Percentiles rank a stretch among this genome's conserved stretches.
Conservation (phyloP, 495 filamentous ascomycete species). For the Lentithecium fluviatile region DNA sequence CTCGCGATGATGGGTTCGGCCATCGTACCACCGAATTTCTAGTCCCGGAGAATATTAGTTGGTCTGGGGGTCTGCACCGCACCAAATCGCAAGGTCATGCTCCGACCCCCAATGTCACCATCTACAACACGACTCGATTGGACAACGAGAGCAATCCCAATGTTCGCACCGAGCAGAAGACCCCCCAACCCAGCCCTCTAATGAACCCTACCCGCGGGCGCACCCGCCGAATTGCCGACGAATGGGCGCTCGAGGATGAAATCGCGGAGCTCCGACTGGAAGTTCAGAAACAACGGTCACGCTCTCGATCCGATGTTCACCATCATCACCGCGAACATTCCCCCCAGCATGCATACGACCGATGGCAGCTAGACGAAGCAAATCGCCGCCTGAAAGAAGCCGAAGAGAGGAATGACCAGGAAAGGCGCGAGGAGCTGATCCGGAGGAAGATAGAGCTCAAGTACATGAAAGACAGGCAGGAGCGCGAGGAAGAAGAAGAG, state of each 20-base stretch:
- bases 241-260: conserved; percentile 36
- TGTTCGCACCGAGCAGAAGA: conserved; percentile 30
- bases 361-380: conserved; percentile 25
- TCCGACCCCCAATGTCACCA: conserved; percentile 40
- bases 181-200: conserved; percentile 18
- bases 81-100: conserved; percentile 41
- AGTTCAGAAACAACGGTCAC: conserved; percentile 31
- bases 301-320: conserved; percentile 26
- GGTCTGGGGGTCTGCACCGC: conserved; percentile 37
- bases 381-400: conserved; percentile 29
- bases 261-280: conserved; percentile 34
- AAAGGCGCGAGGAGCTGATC: conserved; percentile 33
- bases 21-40: conserved; percentile 20
- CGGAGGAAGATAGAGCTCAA: conserved; percentile 31
- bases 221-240: conserved; percentile 22
- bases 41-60: conserved; percentile 8
- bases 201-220: conserved; percentile 25
- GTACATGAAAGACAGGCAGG: conserved; percentile 18
- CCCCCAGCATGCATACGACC: conserved; percentile 14
- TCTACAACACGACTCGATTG: conserved; percentile 39
- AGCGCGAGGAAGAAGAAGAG: conserved; percentile 20
- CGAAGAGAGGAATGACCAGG: conserved; percentile 21
- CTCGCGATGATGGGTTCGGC: conserved; percentile 3
- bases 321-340: conserved; percentile 7
- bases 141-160: conserved; percentile 34